These are phyloP conservation scores for Isabelozyma gotoi DNA, from an alignment of 805 yeast species.

Conservation along the genomic window DNA sequence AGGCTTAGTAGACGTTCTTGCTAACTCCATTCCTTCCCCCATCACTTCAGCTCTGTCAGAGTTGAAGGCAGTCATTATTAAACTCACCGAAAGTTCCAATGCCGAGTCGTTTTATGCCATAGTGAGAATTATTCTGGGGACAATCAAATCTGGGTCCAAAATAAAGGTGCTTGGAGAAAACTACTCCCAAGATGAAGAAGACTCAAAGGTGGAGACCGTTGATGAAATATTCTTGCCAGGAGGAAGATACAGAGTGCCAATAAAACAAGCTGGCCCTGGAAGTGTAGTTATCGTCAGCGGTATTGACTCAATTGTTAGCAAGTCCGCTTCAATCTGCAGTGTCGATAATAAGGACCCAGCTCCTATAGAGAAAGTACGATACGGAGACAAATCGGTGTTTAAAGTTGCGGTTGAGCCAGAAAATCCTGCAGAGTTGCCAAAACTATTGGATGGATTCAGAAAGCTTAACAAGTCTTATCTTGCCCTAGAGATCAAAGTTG, in stretches of 20 bases:
- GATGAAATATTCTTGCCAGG: conserved; percentile 54
- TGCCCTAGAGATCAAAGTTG: conserved; percentile 67
- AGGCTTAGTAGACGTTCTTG: conserved; percentile 55
- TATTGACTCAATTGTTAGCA: conserved; percentile 53
- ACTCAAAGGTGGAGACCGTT: conserved; percentile 41
- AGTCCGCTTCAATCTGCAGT: conserved; percentile 58
- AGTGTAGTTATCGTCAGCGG: conserved; percentile 69
- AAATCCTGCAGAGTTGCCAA: conserved; percentile 75
- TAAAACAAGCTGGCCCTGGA: conserved; percentile 59
- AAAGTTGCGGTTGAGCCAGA: conserved; percentile 84
- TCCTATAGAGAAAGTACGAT: conserved; percentile 6
- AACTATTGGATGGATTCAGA: conserved; percentile 67
- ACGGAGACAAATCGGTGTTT: conserved; percentile 57
- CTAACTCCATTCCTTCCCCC: conserved; percentile 25
- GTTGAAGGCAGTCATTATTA: conserved; percentile 36
- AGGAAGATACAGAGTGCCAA: conserved; percentile 65
- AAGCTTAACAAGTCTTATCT: conserved; percentile 62
- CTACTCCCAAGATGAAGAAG: conserved; percentile 52
- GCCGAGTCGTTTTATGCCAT: conserved; percentile 55
- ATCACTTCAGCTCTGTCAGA: conserved; percentile 7
- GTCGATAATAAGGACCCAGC: conserved; percentile 15
- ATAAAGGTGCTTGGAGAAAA: conserved; percentile 60
- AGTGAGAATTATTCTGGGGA: conserved; percentile 64
- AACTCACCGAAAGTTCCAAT: conserved; percentile 56
- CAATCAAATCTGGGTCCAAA: conserved; percentile 43